Conservation (phyloP, 352 stramenopile species). For the Globisporangium carolinianum region DNA sequence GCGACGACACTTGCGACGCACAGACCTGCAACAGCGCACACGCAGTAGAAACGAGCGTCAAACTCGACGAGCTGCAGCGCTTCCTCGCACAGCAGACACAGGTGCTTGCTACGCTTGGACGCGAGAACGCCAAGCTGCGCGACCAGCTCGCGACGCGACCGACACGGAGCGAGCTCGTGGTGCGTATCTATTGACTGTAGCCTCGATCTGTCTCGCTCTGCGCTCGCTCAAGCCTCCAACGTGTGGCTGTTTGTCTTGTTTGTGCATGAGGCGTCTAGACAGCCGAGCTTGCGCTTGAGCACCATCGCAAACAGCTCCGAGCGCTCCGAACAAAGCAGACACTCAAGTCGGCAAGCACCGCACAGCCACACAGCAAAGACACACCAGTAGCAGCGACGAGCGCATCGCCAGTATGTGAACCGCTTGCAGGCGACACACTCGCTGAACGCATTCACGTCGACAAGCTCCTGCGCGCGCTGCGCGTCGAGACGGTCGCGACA, state of each 20-base stretch:
- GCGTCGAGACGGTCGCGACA: constrained; percentile 16
- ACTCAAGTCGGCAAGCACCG: background rate
- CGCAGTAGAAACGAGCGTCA: too few species aligned
- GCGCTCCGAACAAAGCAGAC: background rate
- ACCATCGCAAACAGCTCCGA: constrained; percentile 2
- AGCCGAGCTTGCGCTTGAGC: constrained; percentile 8
- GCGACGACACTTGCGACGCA: background rate
- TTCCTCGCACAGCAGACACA: constrained; percentile 14
- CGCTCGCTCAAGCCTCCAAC: background rate
- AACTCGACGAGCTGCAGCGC: constrained; percentile 5
- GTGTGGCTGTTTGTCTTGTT: background rate
- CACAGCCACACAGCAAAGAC: background rate
- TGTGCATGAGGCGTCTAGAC: constrained; percentile 1
- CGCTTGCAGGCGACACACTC: constrained; percentile 8
- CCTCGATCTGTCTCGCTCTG: background rate
- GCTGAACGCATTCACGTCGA: constrained; percentile 21
- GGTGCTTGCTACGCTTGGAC: constrained; percentile 10
- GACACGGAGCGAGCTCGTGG: constrained; percentile 15
- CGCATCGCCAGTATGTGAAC: constrained; percentile 6
- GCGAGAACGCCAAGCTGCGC: constrained; percentile 20
- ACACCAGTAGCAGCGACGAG: background rate
- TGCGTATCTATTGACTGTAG: constrained; percentile 7
- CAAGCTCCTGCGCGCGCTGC: constrained; percentile 24
- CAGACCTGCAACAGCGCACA: background rate
- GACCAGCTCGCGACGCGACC: constrained; percentile 16